Percentiles rank a stretch among this genome's conserved stretches.
Conservation (phyloP, 2,329 filamentous ascomycete species). For the Colletotrichum incanum region DNA sequence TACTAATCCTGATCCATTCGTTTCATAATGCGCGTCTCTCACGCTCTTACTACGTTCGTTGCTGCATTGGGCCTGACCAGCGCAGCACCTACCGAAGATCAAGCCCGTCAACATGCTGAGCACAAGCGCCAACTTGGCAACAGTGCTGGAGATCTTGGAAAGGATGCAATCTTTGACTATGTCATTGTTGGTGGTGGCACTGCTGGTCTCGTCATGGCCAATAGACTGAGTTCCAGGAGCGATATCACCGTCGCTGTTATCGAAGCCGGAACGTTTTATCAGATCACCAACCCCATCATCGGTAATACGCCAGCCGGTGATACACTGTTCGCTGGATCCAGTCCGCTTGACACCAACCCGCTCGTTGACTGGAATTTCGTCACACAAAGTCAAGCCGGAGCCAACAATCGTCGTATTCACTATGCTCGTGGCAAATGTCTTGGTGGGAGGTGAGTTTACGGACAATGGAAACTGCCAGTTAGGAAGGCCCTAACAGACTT, state of each 20-base stretch:
- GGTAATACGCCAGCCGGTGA: conserved; percentile 45
- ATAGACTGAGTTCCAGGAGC: conserved; percentile 50
- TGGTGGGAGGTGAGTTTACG: conserved; percentile 45
- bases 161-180: conserved; percentile 43
- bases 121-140: conserved; percentile 36
- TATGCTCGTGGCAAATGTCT: conserved; percentile 56
- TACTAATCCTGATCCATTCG: neutral
- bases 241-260: conserved; percentile 54
- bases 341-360: conserved; percentile 43
- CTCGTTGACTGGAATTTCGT: conserved; percentile 52
- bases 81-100: conserved; percentile 25
- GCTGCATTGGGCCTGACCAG: conserved; percentile 1
- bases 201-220: conserved; percentile 54
- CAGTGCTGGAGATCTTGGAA: conserved; percentile 26
- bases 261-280: conserved; percentile 55
- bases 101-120: conserved; percentile 25
- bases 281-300: conserved; percentile 50
- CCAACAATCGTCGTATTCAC: conserved; percentile 50
- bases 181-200: conserved; percentile 58
- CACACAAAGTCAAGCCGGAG: conserved; percentile 47
- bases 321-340: conserved; percentile 24
- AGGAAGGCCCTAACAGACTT: no score
- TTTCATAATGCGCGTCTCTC: conserved; percentile 19
- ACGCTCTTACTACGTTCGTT: conserved; percentile 2
- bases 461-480: no score